phyloP scores from a whole-genome alignment of 192 early-diverging fungal species.

The Phlyctochytrium planicorne region DNA sequence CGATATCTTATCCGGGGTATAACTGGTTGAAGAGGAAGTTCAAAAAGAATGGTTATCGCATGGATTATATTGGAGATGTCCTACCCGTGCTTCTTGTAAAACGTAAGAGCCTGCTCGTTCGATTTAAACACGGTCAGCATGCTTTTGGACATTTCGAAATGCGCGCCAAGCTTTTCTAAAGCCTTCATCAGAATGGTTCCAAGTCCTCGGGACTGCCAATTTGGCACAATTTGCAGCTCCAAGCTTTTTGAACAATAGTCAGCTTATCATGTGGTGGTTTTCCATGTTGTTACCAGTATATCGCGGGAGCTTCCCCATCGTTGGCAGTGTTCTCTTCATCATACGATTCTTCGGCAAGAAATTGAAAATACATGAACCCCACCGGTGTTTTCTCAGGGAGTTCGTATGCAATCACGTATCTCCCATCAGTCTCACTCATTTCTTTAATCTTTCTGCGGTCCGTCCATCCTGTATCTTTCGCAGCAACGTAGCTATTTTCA shows the following conservation, averaged over 20 bases:
- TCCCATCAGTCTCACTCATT: conserved; percentile 52
- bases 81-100: conserved; percentile 62
- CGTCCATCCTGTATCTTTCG: conserved; percentile 67
- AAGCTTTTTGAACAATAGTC: conserved; percentile 40
- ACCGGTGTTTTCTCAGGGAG: conserved; percentile 26
- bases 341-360: conserved; percentile 64
- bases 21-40: conserved; percentile 33
- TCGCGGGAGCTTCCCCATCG: conserved; percentile 37
- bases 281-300: too few relatives aligned
- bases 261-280: too few relatives aligned
- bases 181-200: conserved; percentile 58
- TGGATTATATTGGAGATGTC: neutral
- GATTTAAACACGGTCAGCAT: conserved; percentile 73
- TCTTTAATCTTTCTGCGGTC: conserved; percentile 54
- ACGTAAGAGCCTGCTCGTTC: conserved; percentile 59
- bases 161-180: conserved; percentile 49
- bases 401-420: conserved; percentile 51
- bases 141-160: conserved; percentile 56
- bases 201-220: conserved; percentile 48
- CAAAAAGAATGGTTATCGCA: neutral
- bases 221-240: conserved; percentile 59
- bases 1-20: conserved; percentile 62
- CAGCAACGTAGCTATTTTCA: conserved; percentile 51
- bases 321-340: conserved; percentile 46
- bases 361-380: conserved; percentile 62